Evolutionary conservation across 2,329 filamentous ascomycete species (phyloP).

Genomic region (Tolypocladium capitatum): DNA sequence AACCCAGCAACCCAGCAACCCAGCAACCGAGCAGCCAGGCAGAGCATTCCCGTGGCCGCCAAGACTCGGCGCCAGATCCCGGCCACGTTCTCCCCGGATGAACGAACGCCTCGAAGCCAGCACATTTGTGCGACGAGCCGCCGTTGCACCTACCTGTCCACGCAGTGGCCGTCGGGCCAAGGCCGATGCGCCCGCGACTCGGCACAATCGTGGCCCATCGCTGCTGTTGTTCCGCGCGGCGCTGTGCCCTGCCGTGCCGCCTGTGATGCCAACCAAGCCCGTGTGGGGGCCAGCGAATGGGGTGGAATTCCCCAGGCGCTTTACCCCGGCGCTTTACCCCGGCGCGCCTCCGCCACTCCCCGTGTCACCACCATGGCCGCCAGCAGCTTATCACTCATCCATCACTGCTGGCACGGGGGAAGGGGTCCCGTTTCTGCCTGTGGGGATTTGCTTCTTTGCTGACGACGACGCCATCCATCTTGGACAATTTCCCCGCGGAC

Average conservation of each 20-base stretch:
- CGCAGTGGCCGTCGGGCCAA: neutral
- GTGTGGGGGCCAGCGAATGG: neutral
- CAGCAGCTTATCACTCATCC: neutral
- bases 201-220: neutral
- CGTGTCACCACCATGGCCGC: neutral
- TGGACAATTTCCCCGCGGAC: neutral
- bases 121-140: neutral
- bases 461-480: neutral
- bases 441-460: too few species aligned
- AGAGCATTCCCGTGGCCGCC: neutral
- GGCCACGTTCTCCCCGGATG: neutral
- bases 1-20: too few species aligned
- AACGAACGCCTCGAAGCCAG: neutral
- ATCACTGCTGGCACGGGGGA: neutral
- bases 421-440: neutral
- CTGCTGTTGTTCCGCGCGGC: neutral
- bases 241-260: neutral
- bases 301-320: conserved; percentile 2
- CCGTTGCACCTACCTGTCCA: neutral
- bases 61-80: neutral
- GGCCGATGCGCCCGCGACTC: neutral
- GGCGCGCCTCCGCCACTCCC: neutral
- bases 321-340: neutral
- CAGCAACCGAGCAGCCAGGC: neutral
- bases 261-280: too few species aligned